These are phyloP conservation scores for Candida tibetensis DNA, from an alignment of 805 yeast species.

Conservation along the genomic window DNA sequence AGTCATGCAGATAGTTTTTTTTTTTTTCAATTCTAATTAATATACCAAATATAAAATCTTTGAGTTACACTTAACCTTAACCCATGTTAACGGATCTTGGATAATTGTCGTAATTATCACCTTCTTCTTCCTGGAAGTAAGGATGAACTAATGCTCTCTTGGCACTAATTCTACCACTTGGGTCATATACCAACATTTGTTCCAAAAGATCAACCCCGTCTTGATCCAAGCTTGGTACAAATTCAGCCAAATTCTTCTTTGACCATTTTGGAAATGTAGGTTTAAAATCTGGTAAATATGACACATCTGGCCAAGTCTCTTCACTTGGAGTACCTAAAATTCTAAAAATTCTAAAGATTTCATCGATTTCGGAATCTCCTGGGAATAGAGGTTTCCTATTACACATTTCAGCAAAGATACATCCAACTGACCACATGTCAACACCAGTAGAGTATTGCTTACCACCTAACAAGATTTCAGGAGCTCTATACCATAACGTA, in stretches of 20 bases:
- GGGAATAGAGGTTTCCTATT: conserved; percentile 93
- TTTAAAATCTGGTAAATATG: conserved; percentile 87
- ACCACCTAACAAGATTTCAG: conserved; percentile 93
- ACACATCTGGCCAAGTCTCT: conserved; percentile 92
- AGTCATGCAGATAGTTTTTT: neutral
- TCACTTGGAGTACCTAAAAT: conserved; percentile 93
- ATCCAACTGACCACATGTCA: conserved; percentile 98
- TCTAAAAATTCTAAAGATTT: conserved; percentile 89
- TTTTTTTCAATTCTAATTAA: neutral
- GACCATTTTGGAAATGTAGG: conserved; percentile 91
- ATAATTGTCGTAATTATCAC: conserved; percentile 28
- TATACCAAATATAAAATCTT: neutral
- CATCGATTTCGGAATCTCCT: conserved; percentile 97
- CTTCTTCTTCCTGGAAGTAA: conserved; percentile 62
- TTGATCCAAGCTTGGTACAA: conserved; percentile 75
- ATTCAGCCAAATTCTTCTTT: conserved; percentile 63
- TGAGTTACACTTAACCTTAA: too few species aligned
- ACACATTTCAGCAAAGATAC: conserved; percentile 97
- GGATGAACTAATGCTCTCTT: conserved; percentile 90
- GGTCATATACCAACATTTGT: conserved; percentile 83
- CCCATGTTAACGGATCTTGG: conserved; percentile 42
- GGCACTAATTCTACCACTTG: conserved; percentile 90
- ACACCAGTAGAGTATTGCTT: conserved; percentile 97
- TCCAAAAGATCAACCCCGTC: conserved; percentile 83
- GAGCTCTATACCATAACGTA: conserved; percentile 96